These are phyloP conservation scores for Orbilia brochopaga DNA, from an alignment of 2,329 filamentous ascomycete genomes.

Conservation along the genomic window DNA sequence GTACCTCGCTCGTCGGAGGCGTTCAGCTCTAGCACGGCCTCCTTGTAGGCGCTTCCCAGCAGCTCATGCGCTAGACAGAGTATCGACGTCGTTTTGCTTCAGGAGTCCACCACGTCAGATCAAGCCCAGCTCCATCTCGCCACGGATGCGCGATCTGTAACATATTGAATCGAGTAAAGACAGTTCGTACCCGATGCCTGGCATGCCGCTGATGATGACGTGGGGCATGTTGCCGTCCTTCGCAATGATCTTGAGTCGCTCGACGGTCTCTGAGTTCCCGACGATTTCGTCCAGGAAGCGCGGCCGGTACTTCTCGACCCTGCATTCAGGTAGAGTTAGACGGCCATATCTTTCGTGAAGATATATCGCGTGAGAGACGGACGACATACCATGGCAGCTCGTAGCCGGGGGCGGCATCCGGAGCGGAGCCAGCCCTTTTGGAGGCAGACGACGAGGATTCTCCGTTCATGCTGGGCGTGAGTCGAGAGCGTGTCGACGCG, in stretches of 20 bases:
- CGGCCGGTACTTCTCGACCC: slow-evolving; percentile 98
- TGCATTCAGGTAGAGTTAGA: slow-evolving; percentile 58
- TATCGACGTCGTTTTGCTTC: slow-evolving; percentile 85
- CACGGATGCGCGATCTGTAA: too few species aligned
- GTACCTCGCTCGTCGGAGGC: slow-evolving; percentile 89
- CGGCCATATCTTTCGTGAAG: slow-evolving; percentile 3
- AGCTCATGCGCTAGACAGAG: slow-evolving; percentile 90
- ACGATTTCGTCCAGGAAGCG: slow-evolving; percentile 95
- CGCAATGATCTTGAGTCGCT: slow-evolving; percentile 95
- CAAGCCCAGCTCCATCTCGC: slow-evolving; percentile 1
- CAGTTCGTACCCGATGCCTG: slow-evolving; percentile 74
- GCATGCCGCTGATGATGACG: slow-evolving; percentile 99
- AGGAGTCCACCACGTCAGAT: slow-evolving; percentile 13
- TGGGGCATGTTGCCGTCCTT: slow-evolving; percentile 99
- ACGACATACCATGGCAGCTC: slow-evolving; percentile 75
- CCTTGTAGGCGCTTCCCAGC: slow-evolving; percentile 91
- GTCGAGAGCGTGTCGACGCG: slow-evolving; percentile 7
- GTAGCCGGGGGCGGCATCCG: slow-evolving; percentile 61
- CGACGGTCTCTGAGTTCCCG: slow-evolving; percentile 96
- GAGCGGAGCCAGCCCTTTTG: slow-evolving; percentile 31
- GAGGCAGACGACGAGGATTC: slow-evolving; percentile 52
- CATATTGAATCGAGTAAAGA: slow-evolving; percentile 5
- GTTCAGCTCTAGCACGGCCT: slow-evolving; percentile 94
- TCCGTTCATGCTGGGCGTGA: slow-evolving; percentile 46
- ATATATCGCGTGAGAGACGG: not conserved